Percentiles rank a stretch among this genome's conserved stretches.
These are phyloP conservation scores for Rhizoclosmatium globosum DNA, from an alignment of 192 early-diverging fungal species.

Conservation along the genomic window DNA sequence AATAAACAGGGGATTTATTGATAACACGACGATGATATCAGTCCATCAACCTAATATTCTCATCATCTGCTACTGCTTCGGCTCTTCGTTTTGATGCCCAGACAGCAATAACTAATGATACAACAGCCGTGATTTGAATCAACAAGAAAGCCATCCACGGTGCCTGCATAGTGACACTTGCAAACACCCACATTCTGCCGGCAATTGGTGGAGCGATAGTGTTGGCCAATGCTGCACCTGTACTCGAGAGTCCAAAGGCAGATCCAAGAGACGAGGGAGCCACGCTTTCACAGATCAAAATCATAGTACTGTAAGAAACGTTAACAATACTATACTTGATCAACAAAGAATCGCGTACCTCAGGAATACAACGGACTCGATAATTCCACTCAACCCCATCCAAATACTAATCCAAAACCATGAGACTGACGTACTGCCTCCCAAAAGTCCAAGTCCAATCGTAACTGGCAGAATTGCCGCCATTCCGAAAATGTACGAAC, in stretches of 20 bases:
- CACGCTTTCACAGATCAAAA: background rate
- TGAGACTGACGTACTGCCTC: background rate
- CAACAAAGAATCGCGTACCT: slow-evolving; percentile 3
- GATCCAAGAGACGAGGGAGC: background rate
- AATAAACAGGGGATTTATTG: too few relatives aligned
- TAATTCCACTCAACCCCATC: slow-evolving; percentile 40
- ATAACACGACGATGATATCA: too few relatives aligned
- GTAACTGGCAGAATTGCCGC: slow-evolving; percentile 28
- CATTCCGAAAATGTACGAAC: slow-evolving; percentile 37
- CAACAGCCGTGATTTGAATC: background rate
- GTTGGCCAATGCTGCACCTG: background rate
- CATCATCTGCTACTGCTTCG: too few relatives aligned
- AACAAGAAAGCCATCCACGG: background rate
- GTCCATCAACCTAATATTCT: too few relatives aligned
- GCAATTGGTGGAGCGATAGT: background rate
- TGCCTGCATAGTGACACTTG: background rate
- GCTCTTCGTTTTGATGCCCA: too few relatives aligned
- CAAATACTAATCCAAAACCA: slow-evolving; percentile 19
- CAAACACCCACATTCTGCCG: background rate
- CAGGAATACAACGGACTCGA: slow-evolving; percentile 46
- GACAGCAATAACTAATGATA: too few relatives aligned
- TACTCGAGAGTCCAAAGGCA: slow-evolving; percentile 1
- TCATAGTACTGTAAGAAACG: background rate
- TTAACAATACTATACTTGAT: background rate
- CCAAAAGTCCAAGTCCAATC: slow-evolving; percentile 17